phyloP scores from a whole-genome alignment of 768 basidiomycete genomes.

The Gelatoporia subvermispora region DNA sequence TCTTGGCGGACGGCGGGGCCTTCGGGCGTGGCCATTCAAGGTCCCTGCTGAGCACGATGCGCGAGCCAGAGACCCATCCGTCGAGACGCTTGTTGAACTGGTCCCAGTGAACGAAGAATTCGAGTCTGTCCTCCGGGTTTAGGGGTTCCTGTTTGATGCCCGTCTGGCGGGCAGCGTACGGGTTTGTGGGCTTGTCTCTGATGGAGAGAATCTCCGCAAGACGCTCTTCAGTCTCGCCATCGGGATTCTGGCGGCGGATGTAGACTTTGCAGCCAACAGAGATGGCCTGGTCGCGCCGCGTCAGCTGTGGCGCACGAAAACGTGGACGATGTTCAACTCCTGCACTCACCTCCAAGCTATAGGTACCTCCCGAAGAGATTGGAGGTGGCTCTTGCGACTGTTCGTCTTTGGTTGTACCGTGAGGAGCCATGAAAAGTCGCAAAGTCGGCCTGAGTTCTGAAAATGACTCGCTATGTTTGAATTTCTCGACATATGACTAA shows the following conservation, averaged over 20 bases:
- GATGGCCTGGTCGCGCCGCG: constrained; percentile 54
- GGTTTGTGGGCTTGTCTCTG: constrained; percentile 73
- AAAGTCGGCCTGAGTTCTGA: background rate
- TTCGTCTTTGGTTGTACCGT: constrained; percentile 30
- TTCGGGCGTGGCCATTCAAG: constrained; percentile 97
- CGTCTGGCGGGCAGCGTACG: constrained; percentile 47
- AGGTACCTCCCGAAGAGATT: constrained; percentile 70
- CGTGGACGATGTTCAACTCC: constrained; percentile 16
- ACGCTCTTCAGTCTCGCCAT: constrained; percentile 80
- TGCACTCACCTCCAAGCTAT: constrained; percentile 62
- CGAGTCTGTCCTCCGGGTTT: constrained; percentile 73
- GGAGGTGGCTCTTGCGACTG: constrained; percentile 48
- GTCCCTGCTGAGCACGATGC: constrained; percentile 78
- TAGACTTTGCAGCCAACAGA: constrained; percentile 94
- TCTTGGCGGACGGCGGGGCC: constrained; percentile 42
- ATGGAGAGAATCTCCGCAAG: constrained; percentile 95
- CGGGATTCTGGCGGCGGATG: constrained; percentile 73
- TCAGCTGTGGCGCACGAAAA: constrained; percentile 18
- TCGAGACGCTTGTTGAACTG: constrained; percentile 99
- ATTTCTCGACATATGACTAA: constrained; percentile 10
- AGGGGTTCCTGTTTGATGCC: constrained; percentile 39
- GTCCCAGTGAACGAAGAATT: constrained; percentile 99
- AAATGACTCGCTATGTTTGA: constrained; percentile 5
- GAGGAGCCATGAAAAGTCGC: constrained; percentile 19
- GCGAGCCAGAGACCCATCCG: constrained; percentile 90